Evolutionary conservation across 2,329 filamentous ascomycete genomes (phyloP).

Genomic region (Xylariaceae sp.): DNA sequence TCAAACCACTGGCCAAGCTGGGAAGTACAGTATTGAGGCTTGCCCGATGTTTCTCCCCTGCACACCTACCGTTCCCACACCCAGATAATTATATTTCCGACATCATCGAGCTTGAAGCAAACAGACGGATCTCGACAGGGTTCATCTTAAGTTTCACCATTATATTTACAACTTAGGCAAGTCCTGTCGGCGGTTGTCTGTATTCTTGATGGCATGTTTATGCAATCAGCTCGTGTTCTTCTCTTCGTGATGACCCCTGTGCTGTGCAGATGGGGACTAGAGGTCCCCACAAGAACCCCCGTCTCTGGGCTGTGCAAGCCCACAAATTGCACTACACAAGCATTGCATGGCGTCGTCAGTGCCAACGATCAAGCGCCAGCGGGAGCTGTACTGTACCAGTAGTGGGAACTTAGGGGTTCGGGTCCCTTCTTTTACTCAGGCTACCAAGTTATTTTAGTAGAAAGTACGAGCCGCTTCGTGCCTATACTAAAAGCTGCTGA

Average conservation of each 20-base stretch:
- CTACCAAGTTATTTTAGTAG: too few relatives aligned
- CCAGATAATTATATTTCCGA: too few relatives aligned
- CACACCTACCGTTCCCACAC: too few relatives aligned
- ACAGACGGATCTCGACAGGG: too few relatives aligned
- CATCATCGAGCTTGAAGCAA: too few relatives aligned
- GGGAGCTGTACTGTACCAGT: neutral
- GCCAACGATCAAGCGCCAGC: slow-evolving; percentile 8
- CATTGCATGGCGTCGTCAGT: neutral
- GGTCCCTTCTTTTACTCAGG: neutral
- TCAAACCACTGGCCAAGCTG: neutral
- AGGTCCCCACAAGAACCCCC: slow-evolving; percentile 6
- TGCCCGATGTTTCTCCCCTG: neutral
- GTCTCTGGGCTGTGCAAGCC: slow-evolving; percentile 8
- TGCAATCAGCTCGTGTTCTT: slow-evolving; percentile 17
- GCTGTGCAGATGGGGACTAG: slow-evolving; percentile 5
- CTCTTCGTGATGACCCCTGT: slow-evolving; percentile 19
- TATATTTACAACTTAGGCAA: too few relatives aligned
- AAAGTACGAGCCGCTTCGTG: too few relatives aligned
- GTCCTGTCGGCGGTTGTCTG: too few relatives aligned
- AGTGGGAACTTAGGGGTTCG: slow-evolving; percentile 9
- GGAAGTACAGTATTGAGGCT: neutral
- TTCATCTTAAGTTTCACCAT: too few relatives aligned
- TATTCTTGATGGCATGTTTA: neutral
- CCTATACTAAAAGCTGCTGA: neutral
- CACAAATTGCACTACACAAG: neutral